Conservation (phyloP, 1,139 yeast species). For the Entelexis paramagnoliae region DNA sequence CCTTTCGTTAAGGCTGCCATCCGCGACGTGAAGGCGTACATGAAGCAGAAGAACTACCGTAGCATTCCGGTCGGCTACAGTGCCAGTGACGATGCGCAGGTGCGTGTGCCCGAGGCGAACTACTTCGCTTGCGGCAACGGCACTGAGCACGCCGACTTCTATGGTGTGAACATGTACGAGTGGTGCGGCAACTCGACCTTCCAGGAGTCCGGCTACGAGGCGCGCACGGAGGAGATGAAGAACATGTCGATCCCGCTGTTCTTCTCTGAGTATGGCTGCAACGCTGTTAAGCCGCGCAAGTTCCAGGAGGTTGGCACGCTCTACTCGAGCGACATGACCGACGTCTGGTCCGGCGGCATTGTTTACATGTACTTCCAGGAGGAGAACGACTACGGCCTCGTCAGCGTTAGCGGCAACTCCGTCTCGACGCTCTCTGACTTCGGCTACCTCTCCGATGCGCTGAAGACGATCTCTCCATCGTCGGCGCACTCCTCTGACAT, state of each 20-base stretch:
- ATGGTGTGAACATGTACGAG: conserved; percentile 90
- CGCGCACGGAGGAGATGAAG: conserved; percentile 60
- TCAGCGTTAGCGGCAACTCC: conserved; percentile 42
- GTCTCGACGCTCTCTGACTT: conserved; percentile 54
- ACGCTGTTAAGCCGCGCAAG: conserved; percentile 49
- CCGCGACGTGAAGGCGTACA: conserved; percentile 72
- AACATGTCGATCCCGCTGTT: conserved; percentile 59
- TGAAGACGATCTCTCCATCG: conserved; percentile 50
- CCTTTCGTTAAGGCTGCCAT: conserved; percentile 85
- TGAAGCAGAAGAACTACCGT: conserved; percentile 55
- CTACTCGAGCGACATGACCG: conserved; percentile 54
- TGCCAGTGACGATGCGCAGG: conserved; percentile 68
- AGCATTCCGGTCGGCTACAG: conserved; percentile 79
- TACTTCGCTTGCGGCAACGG: conserved; percentile 85
- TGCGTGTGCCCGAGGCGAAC: conserved; percentile 63
- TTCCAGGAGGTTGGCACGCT: conserved; percentile 54
- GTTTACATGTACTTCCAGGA: conserved; percentile 86
- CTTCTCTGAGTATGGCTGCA: conserved; percentile 86
- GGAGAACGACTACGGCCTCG: conserved; percentile 71
- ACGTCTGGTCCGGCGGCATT: conserved; percentile 86
- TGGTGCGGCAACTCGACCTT: conserved; percentile 80
- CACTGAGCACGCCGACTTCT: conserved; percentile 60
- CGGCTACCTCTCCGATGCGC: conserved; percentile 42
- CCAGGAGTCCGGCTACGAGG: conserved; percentile 58
- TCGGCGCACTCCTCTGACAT: conserved; percentile 43